A percentile compares a stretch with the other conserved stretches of the same genome.
Evolutionary conservation across 1,284 basidiomycete species (phyloP).

Genomic region (Cutaneotrichosporon cutaneum): DNA sequence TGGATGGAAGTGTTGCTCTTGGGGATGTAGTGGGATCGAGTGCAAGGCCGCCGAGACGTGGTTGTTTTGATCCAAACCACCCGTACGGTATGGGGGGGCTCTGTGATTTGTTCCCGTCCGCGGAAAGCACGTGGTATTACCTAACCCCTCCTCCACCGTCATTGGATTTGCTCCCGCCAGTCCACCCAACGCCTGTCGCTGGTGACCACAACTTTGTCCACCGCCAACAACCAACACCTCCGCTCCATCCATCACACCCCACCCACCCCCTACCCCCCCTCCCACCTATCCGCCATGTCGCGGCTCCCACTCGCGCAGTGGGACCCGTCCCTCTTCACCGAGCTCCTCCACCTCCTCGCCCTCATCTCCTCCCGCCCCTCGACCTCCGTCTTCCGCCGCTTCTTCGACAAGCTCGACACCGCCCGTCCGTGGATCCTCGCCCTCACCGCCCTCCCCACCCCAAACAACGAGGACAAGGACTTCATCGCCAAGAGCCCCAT

Average conservation of each 20-base stretch:
- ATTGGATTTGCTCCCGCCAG: conserved; percentile 6
- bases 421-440: conserved; percentile 46
- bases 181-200: neutral
- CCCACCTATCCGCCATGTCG: conserved; percentile 25
- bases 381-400: conserved; percentile 38
- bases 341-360: conserved; percentile 41
- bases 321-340: conserved; percentile 43
- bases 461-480: conserved; percentile 40
- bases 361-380: conserved; percentile 40
- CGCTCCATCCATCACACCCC: conserved; percentile 3
- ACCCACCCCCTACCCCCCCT: too few species aligned
- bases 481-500: conserved; percentile 34
- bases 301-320: conserved; percentile 37
- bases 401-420: conserved; percentile 37
- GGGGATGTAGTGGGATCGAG: conserved; percentile 17
- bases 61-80: conserved; percentile 11
- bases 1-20: conserved; percentile 15
- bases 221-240: conserved; percentile 14
- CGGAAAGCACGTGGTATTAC: neutral
- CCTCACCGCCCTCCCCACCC: conserved; percentile 38
- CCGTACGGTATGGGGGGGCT: too few species aligned
- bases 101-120: conserved; percentile 1
- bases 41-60: neutral
- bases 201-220: conserved; percentile 3
- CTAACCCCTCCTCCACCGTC: neutral